Percentiles rank a stretch among this genome's conserved stretches.
Conservation (phyloP, 2,329 filamentous ascomycete genomes). For the Pseudopyrenochaeta lycopersici region DNA sequence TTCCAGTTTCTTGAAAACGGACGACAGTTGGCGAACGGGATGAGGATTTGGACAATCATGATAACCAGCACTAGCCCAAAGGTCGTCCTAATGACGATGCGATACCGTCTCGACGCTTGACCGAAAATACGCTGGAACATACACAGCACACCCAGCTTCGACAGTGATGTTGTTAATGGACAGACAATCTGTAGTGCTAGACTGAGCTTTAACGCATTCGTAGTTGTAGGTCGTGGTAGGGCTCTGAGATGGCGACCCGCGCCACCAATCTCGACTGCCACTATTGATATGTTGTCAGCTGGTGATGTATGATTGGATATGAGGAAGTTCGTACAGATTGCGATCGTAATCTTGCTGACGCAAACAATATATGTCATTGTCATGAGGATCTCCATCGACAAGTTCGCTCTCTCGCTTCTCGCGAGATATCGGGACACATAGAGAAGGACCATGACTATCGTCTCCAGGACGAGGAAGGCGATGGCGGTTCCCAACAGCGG, state of each 20-base stretch:
- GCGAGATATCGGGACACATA: slow-evolving; percentile 21
- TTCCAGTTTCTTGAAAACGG: slow-evolving; percentile 30
- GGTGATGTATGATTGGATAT: not conserved
- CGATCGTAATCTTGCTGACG: slow-evolving; percentile 22
- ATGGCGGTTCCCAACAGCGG: slow-evolving; percentile 22
- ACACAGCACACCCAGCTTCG: slow-evolving; percentile 28
- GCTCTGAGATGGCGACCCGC: slow-evolving; percentile 21
- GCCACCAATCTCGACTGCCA: slow-evolving; percentile 25
- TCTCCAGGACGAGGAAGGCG: slow-evolving; percentile 26
- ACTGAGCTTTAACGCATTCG: slow-evolving; percentile 21
- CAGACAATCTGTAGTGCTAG: slow-evolving; percentile 25
- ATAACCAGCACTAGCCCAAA: slow-evolving; percentile 21
- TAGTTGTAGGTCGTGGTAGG: slow-evolving; percentile 7
- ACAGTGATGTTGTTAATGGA: slow-evolving; percentile 30
- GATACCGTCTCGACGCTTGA: slow-evolving; percentile 10
- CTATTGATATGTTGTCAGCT: slow-evolving; percentile 8
- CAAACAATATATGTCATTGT: slow-evolving; percentile 25
- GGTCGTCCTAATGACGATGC: slow-evolving; percentile 18
- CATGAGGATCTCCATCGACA: slow-evolving; percentile 28
- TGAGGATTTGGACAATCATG: slow-evolving; percentile 26
- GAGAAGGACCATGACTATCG: slow-evolving; percentile 22
- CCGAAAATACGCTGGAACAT: slow-evolving; percentile 25
- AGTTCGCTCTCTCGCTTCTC: slow-evolving; percentile 17
- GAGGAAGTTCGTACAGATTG: slow-evolving; percentile 16
- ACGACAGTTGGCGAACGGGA: slow-evolving; percentile 32